phyloP scores from a whole-genome alignment of 2,329 filamentous ascomycete genomes.

The Fusarium beomiforme region DNA sequence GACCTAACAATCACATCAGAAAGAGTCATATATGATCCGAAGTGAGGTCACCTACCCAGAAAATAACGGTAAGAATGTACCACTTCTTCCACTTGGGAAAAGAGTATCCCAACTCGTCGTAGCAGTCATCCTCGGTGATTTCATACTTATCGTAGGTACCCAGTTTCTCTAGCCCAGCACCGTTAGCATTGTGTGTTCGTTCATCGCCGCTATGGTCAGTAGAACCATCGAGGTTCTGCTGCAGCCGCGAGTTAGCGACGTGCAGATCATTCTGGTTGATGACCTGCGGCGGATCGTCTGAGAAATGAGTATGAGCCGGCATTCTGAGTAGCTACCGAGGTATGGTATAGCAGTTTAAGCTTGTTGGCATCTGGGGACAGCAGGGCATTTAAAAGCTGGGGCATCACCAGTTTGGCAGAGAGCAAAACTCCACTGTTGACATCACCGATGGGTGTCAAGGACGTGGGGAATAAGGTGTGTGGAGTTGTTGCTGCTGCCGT shows the following conservation, averaged over 20 bases:
- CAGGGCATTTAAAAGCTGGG: slow-evolving; percentile 17
- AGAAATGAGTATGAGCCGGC: slow-evolving; percentile 48
- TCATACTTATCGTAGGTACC: slow-evolving; percentile 55
- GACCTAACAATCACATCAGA: slow-evolving; percentile 49
- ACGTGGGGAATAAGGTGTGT: not conserved
- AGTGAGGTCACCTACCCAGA: slow-evolving; percentile 56
- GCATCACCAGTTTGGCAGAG: not conserved
- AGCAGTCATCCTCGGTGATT: slow-evolving; percentile 68
- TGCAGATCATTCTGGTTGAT: slow-evolving; percentile 49
- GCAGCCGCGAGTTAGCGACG: slow-evolving; percentile 50
- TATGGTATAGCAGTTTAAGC: not conserved
- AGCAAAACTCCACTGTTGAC: slow-evolving; percentile 25
- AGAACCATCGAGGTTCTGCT: slow-evolving; percentile 42
- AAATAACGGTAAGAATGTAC: slow-evolving; percentile 77
- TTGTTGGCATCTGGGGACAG: not conserved
- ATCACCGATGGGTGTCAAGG: slow-evolving; percentile 25
- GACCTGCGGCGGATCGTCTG: slow-evolving; percentile 51
- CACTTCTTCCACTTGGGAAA: slow-evolving; percentile 74
- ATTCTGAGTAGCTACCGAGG: slow-evolving; percentile 22
- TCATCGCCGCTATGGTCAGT: slow-evolving; percentile 26
- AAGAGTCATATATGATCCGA: too few relatives aligned
- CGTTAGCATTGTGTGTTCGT: slow-evolving; percentile 48
- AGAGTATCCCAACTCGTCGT: slow-evolving; percentile 70
- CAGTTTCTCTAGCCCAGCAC: slow-evolving; percentile 47
- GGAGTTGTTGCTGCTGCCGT: slow-evolving; percentile 23